Conservation (phyloP, 192 early-diverging fungal genomes). For the Coemansia sp. region DNA sequence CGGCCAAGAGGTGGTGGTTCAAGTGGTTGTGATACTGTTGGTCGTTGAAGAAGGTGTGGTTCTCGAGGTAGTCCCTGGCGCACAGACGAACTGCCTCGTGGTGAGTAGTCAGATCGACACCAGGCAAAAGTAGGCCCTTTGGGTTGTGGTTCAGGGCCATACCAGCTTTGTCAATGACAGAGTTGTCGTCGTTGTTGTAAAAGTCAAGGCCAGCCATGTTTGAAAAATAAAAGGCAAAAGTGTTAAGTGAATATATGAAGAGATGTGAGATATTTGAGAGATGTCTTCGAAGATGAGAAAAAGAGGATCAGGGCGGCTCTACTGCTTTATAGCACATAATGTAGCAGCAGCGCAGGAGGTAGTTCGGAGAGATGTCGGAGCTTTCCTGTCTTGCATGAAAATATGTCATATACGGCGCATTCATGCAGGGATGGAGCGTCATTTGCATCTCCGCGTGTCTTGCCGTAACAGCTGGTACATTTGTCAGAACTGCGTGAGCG, state of each 20-base stretch:
- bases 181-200: constrained; percentile 31
- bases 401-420: too few relatives aligned
- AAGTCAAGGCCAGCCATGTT: not conserved
- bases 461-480: too few relatives aligned
- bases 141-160: constrained; percentile 35
- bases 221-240: not conserved
- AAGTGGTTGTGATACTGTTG: constrained; percentile 61
- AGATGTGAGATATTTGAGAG: not conserved
- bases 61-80: constrained; percentile 49
- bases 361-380: too few relatives aligned
- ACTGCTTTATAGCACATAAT: too few relatives aligned
- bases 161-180: constrained; percentile 23
- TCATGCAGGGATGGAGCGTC: too few relatives aligned
- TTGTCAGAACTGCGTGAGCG: too few relatives aligned
- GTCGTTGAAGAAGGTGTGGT: constrained; percentile 60
- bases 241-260: not conserved
- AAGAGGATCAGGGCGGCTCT: too few relatives aligned
- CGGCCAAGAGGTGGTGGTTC: constrained; percentile 58
- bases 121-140: constrained; percentile 34
- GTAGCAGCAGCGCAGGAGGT: too few relatives aligned
- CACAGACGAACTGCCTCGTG: constrained; percentile 50
- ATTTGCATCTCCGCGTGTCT: too few relatives aligned
- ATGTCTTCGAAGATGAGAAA: too few relatives aligned
- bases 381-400: too few relatives aligned
- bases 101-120: constrained; percentile 44